phyloP scores from a whole-genome alignment of 495 filamentous ascomycete species.

The Penicillium longicatenatum region DNA sequence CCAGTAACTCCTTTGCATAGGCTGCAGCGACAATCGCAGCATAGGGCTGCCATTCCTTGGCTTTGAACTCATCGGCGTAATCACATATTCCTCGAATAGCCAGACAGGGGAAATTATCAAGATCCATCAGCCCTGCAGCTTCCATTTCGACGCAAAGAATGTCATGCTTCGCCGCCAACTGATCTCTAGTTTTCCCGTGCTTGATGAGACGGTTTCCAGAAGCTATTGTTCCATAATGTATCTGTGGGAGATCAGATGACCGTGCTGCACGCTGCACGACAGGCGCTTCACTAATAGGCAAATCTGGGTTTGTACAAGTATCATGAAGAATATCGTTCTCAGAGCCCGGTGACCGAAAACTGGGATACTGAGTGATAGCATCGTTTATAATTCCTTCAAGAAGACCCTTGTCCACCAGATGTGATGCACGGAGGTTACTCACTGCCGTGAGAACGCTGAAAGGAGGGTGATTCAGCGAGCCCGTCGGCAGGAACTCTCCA shows the following conservation, averaged over 20 bases:
- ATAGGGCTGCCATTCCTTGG: not conserved
- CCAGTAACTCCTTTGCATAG: not conserved
- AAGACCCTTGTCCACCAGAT: not conserved
- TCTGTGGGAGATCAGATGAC: not conserved
- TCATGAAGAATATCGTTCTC: not conserved
- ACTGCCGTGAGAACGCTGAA: not conserved
- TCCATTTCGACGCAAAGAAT: not conserved
- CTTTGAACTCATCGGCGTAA: not conserved
- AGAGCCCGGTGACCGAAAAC: not conserved
- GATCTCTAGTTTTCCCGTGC: not conserved
- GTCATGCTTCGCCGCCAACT: not conserved
- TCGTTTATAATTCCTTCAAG: not conserved
- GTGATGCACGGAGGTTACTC: not conserved
- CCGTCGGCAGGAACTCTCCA: not conserved
- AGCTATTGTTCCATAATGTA: not conserved
- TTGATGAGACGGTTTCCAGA: not conserved
- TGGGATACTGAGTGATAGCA: not conserved
- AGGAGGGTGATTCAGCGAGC: not conserved
- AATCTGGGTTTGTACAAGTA: not conserved
- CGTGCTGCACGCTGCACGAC: not conserved
- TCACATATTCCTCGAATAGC: not conserved
- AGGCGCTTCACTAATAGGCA: not conserved
- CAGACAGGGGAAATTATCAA: not conserved
- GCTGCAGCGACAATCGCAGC: not conserved
- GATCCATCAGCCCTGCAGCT: not conserved